Conservation (phyloP, 495 filamentous ascomycete species). For the Cercophora sp. region DNA sequence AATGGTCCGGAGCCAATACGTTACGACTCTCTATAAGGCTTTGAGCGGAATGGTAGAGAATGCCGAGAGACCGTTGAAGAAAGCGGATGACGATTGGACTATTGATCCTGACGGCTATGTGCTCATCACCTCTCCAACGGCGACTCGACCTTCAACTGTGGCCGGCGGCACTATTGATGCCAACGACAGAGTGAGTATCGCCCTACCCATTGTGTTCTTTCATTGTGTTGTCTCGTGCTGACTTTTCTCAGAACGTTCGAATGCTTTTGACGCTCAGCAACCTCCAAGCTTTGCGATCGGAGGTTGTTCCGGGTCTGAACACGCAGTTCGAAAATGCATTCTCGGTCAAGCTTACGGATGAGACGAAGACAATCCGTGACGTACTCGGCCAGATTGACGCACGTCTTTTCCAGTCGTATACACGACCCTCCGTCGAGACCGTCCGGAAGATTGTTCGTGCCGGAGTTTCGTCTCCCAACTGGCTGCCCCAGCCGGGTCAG, state of each 20-base stretch:
- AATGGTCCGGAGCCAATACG: conserved; percentile 81
- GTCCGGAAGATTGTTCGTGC: conserved; percentile 61
- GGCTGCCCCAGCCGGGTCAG: conserved; percentile 56
- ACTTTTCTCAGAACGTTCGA: conserved; percentile 67
- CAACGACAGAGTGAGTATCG: conserved; percentile 66
- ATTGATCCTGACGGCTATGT: conserved; percentile 45
- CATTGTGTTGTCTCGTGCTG: conserved; percentile 11
- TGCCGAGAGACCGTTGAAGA: conserved; percentile 66
- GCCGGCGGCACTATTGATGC: conserved; percentile 59
- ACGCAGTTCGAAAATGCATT: conserved; percentile 85
- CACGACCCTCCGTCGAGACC: conserved; percentile 60
- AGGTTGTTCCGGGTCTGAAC: conserved; percentile 77
- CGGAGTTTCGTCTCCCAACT: conserved; percentile 67
- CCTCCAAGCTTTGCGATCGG: conserved; percentile 69
- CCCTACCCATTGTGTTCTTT: neutral
- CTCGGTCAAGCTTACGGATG: conserved; percentile 84
- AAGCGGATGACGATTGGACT: conserved; percentile 55
- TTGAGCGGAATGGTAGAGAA: conserved; percentile 94
- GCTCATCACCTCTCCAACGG: conserved; percentile 15
- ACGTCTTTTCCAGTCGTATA: conserved; percentile 87
- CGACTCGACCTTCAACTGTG: conserved; percentile 26
- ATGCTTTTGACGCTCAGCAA: conserved; percentile 92
- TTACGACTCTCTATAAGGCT: conserved; percentile 85
- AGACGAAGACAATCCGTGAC: conserved; percentile 83
- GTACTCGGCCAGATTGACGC: conserved; percentile 85